A percentile compares a stretch with the other conserved stretches of the same genome.
These are phyloP conservation scores for Geotrichum australiense DNA, from an alignment of 1,139 yeast species.

Conservation along the genomic window DNA sequence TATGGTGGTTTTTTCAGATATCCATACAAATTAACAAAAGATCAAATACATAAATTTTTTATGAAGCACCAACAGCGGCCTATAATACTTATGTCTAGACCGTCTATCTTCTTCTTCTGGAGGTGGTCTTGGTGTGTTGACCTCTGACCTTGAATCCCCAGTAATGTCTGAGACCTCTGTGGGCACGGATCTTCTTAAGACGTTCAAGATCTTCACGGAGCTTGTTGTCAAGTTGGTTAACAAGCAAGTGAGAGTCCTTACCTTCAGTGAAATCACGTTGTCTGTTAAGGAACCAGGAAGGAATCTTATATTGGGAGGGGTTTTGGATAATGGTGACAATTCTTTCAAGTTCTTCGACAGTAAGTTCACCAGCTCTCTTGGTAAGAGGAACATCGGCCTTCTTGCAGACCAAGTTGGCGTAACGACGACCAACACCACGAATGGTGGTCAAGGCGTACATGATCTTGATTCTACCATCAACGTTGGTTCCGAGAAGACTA, in stretches of 20 bases:
- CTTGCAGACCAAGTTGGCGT: conserved; percentile 99
- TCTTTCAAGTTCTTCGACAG: conserved; percentile 99
- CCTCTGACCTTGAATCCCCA: conserved; percentile 95
- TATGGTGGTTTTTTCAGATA: neutral
- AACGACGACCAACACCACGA: conserved; percentile 99
- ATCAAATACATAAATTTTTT: conserved; percentile 6
- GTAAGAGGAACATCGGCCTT: conserved; percentile 98
- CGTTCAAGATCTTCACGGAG: conserved; percentile 99
- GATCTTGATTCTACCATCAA: conserved; percentile 99
- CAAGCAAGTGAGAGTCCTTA: conserved; percentile 98
- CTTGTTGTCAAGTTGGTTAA: conserved; percentile 98
- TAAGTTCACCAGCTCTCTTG: conserved; percentile 99
- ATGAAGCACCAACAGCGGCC: conserved; percentile 4
- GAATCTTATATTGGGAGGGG: conserved; percentile 99
- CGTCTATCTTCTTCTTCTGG: conserved; percentile 71
- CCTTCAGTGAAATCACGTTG: conserved; percentile 98
- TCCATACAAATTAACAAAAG: conserved; percentile 12
- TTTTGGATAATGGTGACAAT: conserved; percentile 99
- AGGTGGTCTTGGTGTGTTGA: conserved; percentile 99
- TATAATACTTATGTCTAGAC: conserved; percentile 1
- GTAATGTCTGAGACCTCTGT: conserved; percentile 99
- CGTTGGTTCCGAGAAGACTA: conserved; percentile 99
- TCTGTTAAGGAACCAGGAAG: conserved; percentile 99
- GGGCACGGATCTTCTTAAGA: conserved; percentile 99
- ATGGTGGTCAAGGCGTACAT: conserved; percentile 99